Conservation (phyloP, 23 red algal species). For the Gracilaria caudata region DNA sequence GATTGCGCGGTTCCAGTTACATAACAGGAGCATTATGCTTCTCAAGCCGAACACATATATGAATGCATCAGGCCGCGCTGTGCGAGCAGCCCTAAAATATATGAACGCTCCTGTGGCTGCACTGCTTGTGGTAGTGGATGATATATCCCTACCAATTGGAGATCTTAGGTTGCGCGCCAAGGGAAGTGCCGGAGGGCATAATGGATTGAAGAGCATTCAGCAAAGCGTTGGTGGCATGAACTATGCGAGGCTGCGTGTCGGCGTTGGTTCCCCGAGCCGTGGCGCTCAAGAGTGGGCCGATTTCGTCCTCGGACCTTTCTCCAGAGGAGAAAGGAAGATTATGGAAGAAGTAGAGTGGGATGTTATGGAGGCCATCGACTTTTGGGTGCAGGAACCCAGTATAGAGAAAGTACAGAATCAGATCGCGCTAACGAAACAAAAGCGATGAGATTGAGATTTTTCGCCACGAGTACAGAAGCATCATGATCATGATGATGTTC, state of each 20-base stretch:
- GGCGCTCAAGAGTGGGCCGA: constrained; percentile 49
- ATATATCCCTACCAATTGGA: constrained; percentile 79
- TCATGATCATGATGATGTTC: background rate
- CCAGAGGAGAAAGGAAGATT: constrained; percentile 33
- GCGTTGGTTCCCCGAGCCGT: constrained; percentile 71
- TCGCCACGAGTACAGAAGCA: background rate
- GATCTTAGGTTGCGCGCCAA: constrained; percentile 70
- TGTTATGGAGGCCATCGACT: constrained; percentile 66
- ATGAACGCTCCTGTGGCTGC: constrained; percentile 44
- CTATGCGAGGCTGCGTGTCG: constrained; percentile 84
- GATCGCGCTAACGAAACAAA: constrained; percentile 17
- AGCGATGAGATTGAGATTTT: background rate
- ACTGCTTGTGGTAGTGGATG: constrained; percentile 89
- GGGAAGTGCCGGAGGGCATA: constrained; percentile 93
- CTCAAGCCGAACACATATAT: constrained; percentile 95
- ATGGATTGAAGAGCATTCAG: constrained; percentile 93
- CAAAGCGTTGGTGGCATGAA: constrained; percentile 44
- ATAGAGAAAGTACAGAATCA: constrained; percentile 46
- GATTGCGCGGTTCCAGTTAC: constrained; percentile 24
- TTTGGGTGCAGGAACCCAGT: constrained; percentile 57
- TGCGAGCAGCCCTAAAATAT: constrained; percentile 66
- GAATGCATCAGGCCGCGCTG: constrained; percentile 82
- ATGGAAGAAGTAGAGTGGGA: constrained; percentile 65
- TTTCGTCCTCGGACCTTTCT: constrained; percentile 86
- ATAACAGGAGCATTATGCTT: constrained; percentile 56